Conservation (phyloP, 805 yeast genomes). For the Isabelozyma pseudorhagii region DNA sequence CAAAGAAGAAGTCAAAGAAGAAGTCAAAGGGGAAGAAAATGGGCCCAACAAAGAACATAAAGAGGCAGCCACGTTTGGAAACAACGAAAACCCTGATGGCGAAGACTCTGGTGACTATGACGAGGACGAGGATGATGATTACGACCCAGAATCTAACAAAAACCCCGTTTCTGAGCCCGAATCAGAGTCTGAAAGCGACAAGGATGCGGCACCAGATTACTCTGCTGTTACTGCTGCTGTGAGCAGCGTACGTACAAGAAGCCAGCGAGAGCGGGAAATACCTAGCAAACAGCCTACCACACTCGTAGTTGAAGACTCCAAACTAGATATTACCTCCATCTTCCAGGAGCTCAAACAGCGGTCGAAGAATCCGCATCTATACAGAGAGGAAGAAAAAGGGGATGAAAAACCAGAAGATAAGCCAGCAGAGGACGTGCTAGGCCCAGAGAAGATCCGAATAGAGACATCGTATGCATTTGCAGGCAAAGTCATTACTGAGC, state of each 20-base stretch:
- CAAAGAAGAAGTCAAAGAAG: neutral
- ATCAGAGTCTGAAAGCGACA: conserved; percentile 32
- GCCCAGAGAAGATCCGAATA: conserved; percentile 61
- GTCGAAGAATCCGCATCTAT: neutral
- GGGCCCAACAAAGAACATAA: neutral
- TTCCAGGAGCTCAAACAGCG: conserved; percentile 22
- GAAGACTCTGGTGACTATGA: conserved; percentile 9
- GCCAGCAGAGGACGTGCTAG: conserved; percentile 3
- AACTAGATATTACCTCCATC: conserved; percentile 30
- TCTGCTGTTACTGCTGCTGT: conserved; percentile 45
- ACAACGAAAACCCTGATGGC: conserved; percentile 7
- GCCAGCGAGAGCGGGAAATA: conserved; percentile 40
- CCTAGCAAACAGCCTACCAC: conserved; percentile 7
- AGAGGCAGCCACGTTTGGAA: conserved; percentile 10
- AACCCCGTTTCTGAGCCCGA: conserved; percentile 17
- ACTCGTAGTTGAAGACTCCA: conserved; percentile 6
- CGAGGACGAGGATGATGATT: conserved; percentile 31
- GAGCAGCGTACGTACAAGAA: conserved; percentile 67
- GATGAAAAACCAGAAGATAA: conserved; percentile 3
- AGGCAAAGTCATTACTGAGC: conserved; percentile 75
- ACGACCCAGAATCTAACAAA: conserved; percentile 23
- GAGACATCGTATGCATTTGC: conserved; percentile 84
- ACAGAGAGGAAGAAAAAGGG: neutral
- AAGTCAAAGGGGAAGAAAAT: conserved; percentile 1
- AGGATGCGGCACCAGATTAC: conserved; percentile 38